Evolutionary conservation across 78 protist species (phyloP).

Genomic region (Dictyostelium citrinum): DNA sequence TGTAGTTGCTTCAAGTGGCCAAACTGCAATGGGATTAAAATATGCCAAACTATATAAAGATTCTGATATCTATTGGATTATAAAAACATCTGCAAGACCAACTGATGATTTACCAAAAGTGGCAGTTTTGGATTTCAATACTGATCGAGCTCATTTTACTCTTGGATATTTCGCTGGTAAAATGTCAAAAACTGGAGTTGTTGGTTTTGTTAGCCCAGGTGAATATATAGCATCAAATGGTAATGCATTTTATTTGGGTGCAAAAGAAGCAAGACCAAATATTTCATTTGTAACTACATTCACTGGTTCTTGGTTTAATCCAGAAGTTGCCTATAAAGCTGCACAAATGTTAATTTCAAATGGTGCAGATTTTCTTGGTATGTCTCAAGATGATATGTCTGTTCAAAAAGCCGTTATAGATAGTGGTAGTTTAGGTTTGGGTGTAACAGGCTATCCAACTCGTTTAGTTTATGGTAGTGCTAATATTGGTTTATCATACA

Average conservation of each 20-base stretch:
- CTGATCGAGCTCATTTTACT: neutral
- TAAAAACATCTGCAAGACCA: slow-evolving; percentile 2
- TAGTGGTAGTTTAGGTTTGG: neutral
- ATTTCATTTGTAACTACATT: neutral
- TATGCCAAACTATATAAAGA: neutral
- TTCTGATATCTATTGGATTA: neutral
- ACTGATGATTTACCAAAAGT: neutral
- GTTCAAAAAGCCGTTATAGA: slow-evolving; percentile 6
- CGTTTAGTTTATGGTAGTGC: neutral
- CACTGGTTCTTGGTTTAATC: slow-evolving; percentile 26
- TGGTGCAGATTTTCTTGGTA: slow-evolving; percentile 25
- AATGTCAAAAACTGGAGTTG: slow-evolving; percentile 1
- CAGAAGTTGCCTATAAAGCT: slow-evolving; percentile 15
- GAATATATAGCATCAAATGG: neutral
- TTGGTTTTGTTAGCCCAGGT: slow-evolving; percentile 40
- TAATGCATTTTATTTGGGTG: slow-evolving; percentile 39
- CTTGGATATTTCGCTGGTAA: slow-evolving; percentile 34
- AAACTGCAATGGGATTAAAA: neutral
- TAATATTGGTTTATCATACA: neutral
- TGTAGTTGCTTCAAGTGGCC: slow-evolving; percentile 10
- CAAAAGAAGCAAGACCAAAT: neutral
- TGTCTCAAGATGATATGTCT: slow-evolving; percentile 21
- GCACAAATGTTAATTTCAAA: neutral
- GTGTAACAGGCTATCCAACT: slow-evolving; percentile 35
- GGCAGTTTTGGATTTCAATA: neutral